Evolutionary conservation across 352 stramenopile species (phyloP).

Genomic region (Globisporangium emineosum): DNA sequence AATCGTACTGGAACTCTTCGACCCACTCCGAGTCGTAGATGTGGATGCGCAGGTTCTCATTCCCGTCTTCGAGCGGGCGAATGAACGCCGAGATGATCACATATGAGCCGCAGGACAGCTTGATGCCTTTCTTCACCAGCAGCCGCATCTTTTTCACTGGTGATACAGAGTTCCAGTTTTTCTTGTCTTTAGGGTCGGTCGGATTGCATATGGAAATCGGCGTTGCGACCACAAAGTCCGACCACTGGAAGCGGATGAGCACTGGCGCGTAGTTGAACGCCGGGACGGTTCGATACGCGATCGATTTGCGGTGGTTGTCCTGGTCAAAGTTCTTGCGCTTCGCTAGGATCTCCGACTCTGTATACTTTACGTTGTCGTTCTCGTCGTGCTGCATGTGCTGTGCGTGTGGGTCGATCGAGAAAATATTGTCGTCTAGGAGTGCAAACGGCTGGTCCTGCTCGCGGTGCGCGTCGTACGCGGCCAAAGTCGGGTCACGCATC

Average conservation of each 20-base stretch:
- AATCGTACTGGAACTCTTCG: slow-evolving; percentile 78
- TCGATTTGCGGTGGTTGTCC: slow-evolving; percentile 55
- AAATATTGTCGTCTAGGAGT: slow-evolving; percentile 50
- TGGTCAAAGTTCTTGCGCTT: slow-evolving; percentile 68
- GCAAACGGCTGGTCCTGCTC: slow-evolving; percentile 48
- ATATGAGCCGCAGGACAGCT: slow-evolving; percentile 55
- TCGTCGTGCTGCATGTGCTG: slow-evolving; percentile 50
- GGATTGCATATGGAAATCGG: slow-evolving; percentile 27
- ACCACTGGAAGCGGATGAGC: slow-evolving; percentile 70
- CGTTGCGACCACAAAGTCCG: slow-evolving; percentile 63
- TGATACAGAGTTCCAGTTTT: slow-evolving; percentile 23
- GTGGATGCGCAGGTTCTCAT: slow-evolving; percentile 65
- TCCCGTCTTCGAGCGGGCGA: slow-evolving; percentile 63
- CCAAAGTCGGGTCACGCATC: slow-evolving; percentile 37
- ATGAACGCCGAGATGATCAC: slow-evolving; percentile 70
- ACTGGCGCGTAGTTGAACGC: slow-evolving; percentile 69
- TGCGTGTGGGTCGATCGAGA: slow-evolving; percentile 45
- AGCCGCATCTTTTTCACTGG: slow-evolving; percentile 55
- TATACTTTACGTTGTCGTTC: slow-evolving; percentile 24
- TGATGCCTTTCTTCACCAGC: slow-evolving; percentile 54
- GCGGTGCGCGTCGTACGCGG: slow-evolving; percentile 55
- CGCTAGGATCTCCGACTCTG: slow-evolving; percentile 37
- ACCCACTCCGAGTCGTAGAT: slow-evolving; percentile 72
- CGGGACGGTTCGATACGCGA: slow-evolving; percentile 52
- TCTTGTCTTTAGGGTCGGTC: slow-evolving; percentile 6